Evolutionary conservation across 2,329 filamentous ascomycete species (phyloP).

Genomic region (Pseudomassariella vexata): DNA sequence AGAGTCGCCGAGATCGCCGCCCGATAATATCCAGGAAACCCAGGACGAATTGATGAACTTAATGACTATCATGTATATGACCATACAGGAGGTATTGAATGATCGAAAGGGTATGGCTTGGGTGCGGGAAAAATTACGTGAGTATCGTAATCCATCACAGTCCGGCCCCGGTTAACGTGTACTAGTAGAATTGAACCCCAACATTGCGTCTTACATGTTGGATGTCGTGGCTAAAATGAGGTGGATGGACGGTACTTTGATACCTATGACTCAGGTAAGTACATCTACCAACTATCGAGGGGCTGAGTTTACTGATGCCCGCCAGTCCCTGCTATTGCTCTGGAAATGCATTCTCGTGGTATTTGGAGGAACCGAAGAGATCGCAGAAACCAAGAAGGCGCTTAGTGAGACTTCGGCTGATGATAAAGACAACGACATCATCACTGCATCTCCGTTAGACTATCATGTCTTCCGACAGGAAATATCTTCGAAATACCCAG

Average conservation of each 20-base stretch:
- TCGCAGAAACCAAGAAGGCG: conserved; percentile 67
- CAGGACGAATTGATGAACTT: conserved; percentile 58
- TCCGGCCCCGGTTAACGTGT: conserved; percentile 13
- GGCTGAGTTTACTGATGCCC: not conserved
- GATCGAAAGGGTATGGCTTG: conserved; percentile 42
- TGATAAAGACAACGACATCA: conserved; percentile 65
- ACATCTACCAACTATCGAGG: too few species aligned
- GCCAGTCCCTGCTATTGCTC: conserved; percentile 59
- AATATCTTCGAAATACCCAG: conserved; percentile 94
- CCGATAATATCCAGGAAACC: conserved; percentile 38
- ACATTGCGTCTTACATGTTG: conserved; percentile 66
- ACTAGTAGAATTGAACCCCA: conserved; percentile 55
- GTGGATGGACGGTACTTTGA: conserved; percentile 62
- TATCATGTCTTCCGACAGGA: conserved; percentile 96
- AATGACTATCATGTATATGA: conserved; percentile 58
- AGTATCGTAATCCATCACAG: conserved; percentile 19
- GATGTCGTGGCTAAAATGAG: conserved; percentile 62
- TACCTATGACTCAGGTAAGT: conserved; percentile 58
- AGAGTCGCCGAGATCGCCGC: conserved; percentile 39
- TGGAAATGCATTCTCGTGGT: conserved; percentile 89
- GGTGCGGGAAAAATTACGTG: conserved; percentile 45
- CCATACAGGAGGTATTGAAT: conserved; percentile 51
- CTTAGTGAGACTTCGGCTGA: conserved; percentile 56
- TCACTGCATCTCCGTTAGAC: conserved; percentile 89
- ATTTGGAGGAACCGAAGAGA: conserved; percentile 73